A percentile compares a stretch with the other conserved stretches of the same genome.
Conservation (phyloP, 148 eudicot species). For the Beta vulgaris region DNA sequence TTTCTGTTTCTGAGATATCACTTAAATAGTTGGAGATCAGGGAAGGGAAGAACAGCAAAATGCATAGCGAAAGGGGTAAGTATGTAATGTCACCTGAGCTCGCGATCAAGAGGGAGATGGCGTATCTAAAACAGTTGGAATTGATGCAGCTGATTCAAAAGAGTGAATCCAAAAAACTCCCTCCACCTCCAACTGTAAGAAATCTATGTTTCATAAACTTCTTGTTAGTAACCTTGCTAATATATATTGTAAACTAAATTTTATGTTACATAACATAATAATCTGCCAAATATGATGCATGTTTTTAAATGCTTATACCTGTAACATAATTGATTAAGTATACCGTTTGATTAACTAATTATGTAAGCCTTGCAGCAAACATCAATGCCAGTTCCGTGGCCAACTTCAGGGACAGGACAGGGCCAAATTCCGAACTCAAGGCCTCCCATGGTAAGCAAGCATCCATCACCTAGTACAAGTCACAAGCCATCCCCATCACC, state of each 20-base stretch:
- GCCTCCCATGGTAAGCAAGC: not conserved
- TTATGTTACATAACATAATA: not conserved
- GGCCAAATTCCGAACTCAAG: not conserved
- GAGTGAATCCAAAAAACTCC: not conserved
- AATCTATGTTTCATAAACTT: not conserved
- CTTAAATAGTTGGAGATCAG: not conserved
- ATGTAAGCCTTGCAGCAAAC: conserved; percentile 16
- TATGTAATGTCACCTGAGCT: conserved; percentile 38
- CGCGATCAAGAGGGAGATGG: conserved; percentile 47
- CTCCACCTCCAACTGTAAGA: conserved; percentile 23
- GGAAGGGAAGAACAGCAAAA: conserved; percentile 5
- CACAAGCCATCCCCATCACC: too few species aligned
- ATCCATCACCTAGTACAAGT: too few species aligned
- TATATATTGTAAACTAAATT: too few species aligned
- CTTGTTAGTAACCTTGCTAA: not conserved
- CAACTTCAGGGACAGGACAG: not conserved
- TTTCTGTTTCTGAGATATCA: not conserved
- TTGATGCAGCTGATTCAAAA: not conserved
- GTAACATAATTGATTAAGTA: not conserved
- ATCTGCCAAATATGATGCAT: not conserved
- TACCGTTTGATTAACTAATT: not conserved
- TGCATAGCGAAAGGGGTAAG: conserved; percentile 27
- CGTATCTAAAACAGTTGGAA: conserved; percentile 24
- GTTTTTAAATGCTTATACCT: not conserved
- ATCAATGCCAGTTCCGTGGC: not conserved